Conservation (phyloP, 2,329 filamentous ascomycete genomes). For the Cladosporium colombiae region DNA sequence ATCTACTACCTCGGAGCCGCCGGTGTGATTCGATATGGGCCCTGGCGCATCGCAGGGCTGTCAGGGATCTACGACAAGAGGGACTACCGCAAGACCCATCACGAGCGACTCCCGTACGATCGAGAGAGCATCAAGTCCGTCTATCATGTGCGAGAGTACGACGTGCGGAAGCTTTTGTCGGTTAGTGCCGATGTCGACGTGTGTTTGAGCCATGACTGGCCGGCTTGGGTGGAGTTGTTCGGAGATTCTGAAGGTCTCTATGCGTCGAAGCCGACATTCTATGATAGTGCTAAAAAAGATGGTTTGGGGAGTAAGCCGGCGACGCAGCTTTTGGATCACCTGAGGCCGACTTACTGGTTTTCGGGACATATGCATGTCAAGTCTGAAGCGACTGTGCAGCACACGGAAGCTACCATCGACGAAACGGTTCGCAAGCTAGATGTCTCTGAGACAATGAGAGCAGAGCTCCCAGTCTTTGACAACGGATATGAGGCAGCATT, state of each 20-base stretch:
- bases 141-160: constrained; percentile 87
- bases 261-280: constrained; percentile 67
- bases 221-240: constrained; percentile 69
- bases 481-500: background rate
- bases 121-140: constrained; percentile 73
- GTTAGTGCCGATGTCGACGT: constrained; percentile 86
- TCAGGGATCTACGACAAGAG: constrained; percentile 94
- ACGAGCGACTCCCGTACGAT: constrained; percentile 84
- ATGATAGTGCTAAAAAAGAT: constrained; percentile 72
- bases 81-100: constrained; percentile 81
- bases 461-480: constrained; percentile 60
- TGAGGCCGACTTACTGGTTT: constrained; percentile 88
- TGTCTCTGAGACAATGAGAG: constrained; percentile 64
- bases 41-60: constrained; percentile 81
- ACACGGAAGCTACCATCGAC: constrained; percentile 40
- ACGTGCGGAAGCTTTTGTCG: constrained; percentile 85
- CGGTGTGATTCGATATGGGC: constrained; percentile 80
- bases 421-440: background rate
- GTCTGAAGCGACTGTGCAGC: constrained; percentile 65
- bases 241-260: constrained; percentile 38
- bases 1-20: constrained; percentile 97
- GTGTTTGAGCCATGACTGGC: constrained; percentile 95
- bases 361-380: constrained; percentile 87
- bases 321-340: constrained; percentile 73
- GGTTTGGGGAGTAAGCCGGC: constrained; percentile 79